Evolutionary conservation across 495 filamentous ascomycete genomes (phyloP), one percentile per base, ranked within the genome.

Genomic region (Emericellopsis terricola): DNA sequence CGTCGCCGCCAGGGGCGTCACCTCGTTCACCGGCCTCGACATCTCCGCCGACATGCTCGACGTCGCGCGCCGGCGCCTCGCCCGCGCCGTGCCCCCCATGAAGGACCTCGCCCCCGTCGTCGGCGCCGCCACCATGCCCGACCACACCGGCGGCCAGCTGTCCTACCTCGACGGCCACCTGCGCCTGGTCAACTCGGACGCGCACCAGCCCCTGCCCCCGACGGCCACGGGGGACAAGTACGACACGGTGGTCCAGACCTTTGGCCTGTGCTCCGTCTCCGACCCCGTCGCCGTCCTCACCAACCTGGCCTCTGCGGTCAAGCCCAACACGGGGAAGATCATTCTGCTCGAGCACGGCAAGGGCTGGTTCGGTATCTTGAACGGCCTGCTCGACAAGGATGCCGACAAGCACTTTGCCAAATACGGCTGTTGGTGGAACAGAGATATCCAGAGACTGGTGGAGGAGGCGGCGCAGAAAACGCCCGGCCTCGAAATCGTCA

Each of bases 361-460:
- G 34, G 81, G 79, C 27, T 53, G 72, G 41, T 87, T 71, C 42
- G 62, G 64, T 24, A 82, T 80, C 71, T 40, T 94, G 34, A 94
- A 99, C 60, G 52, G 54, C 2, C 46, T 80, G 10, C 51, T 99
- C 45, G 89, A 97, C 56, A 66, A 69, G 39, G 55, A 72, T 40
- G 91, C 91, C 3, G 60, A 69, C 14, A 60, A 58, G 20, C 89
- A 96, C 65, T 86, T 85, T 28, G 64, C 73, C 38, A 65, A 70
- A 33, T 83, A 84, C 64, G 89, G 91, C 7, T 97, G 89, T 59
- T 96, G 86, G 86, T 92, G 81, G 76, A 97, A 97, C 55, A 63
- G 83, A 33, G 89, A 97, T 63, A 77, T 97, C 36, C 80, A 76
- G 37, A 55, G 53, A 37, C 70, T 96, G 49, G 72, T 94, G 26